Evolutionary conservation across 78 protist genomes (phyloP).

Genomic region (Dictyostelium brefeldianum): DNA sequence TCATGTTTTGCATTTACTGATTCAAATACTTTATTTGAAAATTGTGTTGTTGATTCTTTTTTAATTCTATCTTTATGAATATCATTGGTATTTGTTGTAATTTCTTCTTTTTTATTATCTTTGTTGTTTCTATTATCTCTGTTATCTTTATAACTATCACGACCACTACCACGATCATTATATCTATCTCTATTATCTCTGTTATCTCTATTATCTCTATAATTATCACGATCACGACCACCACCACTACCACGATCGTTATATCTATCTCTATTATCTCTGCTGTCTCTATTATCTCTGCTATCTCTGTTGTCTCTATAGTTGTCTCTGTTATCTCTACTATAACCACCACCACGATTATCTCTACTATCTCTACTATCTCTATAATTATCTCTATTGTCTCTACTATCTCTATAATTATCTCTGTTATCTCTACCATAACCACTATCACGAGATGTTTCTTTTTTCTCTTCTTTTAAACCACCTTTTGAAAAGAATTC

Average conservation of each 20-base stretch:
- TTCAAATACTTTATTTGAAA: background rate
- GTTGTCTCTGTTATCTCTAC: background rate
- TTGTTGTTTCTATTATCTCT: background rate
- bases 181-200: background rate
- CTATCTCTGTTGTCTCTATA: background rate
- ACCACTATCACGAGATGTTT: background rate
- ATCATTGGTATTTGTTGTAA: background rate
- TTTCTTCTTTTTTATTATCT: background rate
- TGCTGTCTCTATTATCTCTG: background rate
- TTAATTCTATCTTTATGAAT: slow-evolving; percentile 4
- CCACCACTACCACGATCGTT: background rate
- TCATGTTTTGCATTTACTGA: slow-evolving; percentile 33
- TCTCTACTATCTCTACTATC: background rate
- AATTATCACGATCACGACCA: background rate
- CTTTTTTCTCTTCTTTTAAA: slow-evolving; percentile 1
- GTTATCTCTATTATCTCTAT: background rate
- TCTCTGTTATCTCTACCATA: background rate
- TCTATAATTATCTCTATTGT: background rate
- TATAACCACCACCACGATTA: background rate
- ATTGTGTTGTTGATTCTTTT: background rate
- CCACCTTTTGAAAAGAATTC: slow-evolving; percentile 40
- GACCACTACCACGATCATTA: slow-evolving; percentile 8
- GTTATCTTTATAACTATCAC: background rate
- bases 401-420: slow-evolving; percentile 23
- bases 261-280: slow-evolving; percentile 29